Conservation (phyloP, 2,329 filamentous ascomycete genomes). For the Exophiala phaeomuriformis region DNA sequence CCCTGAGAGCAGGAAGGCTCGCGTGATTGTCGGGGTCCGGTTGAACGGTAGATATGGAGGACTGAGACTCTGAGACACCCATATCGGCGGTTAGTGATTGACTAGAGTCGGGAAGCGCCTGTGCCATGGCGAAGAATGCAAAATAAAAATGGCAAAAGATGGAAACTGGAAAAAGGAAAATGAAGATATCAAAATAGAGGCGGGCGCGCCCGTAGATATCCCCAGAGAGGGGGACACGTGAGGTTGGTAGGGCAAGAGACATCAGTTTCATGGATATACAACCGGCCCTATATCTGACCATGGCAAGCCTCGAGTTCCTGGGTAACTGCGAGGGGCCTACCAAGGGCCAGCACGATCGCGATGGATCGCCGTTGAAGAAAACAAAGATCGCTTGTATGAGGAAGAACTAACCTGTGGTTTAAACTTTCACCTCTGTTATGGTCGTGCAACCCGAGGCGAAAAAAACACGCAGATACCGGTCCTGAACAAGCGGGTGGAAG, state of each 20-base stretch:
- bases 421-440: neutral
- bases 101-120: neutral
- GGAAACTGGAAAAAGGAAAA: neutral
- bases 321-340: conserved; percentile 1
- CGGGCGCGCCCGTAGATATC: neutral
- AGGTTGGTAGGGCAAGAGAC: neutral
- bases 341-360: neutral
- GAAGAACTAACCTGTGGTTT: conserved; percentile 9
- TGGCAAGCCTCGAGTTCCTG: neutral
- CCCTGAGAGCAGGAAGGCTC: conserved; percentile 13
- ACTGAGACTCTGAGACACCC: conserved; percentile 1
- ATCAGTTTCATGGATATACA: neutral
- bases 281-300: neutral
- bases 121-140: neutral
- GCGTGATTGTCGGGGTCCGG: neutral
- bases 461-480: neutral
- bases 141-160: neutral
- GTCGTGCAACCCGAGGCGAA: neutral
- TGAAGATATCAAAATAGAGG: neutral
- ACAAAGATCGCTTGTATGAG: neutral
- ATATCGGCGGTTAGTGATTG: conserved; percentile 1
- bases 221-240: neutral
- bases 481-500: neutral
- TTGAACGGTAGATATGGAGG: neutral
- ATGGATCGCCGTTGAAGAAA: neutral